These are phyloP conservation scores for Cercophora samala DNA, from an alignment of 495 filamentous ascomycete genomes.

Conservation along the genomic window DNA sequence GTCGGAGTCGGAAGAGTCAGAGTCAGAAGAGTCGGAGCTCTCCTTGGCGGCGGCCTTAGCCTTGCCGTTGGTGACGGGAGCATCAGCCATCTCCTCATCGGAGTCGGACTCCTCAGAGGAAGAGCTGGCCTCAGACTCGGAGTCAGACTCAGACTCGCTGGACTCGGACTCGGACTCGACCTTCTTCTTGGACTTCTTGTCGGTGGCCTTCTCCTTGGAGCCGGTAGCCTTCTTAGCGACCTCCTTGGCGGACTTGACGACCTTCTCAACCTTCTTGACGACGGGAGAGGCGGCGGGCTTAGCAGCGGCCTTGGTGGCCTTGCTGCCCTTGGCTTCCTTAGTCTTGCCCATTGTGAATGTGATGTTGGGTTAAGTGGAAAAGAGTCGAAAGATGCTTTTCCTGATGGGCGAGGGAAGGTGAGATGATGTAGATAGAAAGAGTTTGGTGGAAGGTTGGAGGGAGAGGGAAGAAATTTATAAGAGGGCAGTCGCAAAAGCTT, in stretches of 20 bases:
- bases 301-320: conserved; percentile 45
- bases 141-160: conserved; percentile 19
- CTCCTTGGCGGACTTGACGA: conserved; percentile 36
- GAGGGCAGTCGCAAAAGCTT: conserved; percentile 9
- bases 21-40: conserved; percentile 32
- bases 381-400: conserved; percentile 21
- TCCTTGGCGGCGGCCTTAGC: conserved; percentile 37
- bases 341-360: conserved; percentile 54
- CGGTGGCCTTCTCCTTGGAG: conserved; percentile 26
- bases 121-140: conserved; percentile 14
- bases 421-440: conserved; percentile 12
- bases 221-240: conserved; percentile 31
- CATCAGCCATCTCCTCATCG: conserved; percentile 50
- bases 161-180: conserved; percentile 35
- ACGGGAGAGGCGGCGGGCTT: conserved; percentile 30
- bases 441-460: conserved; percentile 2
- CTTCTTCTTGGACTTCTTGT: conserved; percentile 35
- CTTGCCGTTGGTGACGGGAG: conserved; percentile 39
- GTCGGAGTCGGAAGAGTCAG: conserved; percentile 42
- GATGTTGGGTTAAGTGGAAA: conserved; percentile 20
- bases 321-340: conserved; percentile 48
- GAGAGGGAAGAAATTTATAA: conserved; percentile 24
- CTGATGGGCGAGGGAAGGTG: conserved; percentile 23
- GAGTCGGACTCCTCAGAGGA: conserved; percentile 36
- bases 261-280: conserved; percentile 45